phyloP scores from a whole-genome alignment of 495 filamentous ascomycete genomes.

The Talaromyces thailandensis region DNA sequence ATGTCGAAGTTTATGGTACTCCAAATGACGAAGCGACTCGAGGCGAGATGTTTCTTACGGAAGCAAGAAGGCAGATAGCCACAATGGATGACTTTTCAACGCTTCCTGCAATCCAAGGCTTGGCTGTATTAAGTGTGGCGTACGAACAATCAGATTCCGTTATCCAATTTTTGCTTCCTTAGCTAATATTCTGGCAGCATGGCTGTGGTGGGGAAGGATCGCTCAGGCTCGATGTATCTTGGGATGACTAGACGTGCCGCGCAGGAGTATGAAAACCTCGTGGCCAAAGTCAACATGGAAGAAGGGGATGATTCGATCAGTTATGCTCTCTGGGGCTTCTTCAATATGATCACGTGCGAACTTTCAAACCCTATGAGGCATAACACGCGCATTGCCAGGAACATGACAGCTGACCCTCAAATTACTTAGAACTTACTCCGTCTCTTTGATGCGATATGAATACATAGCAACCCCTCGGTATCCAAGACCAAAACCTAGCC shows the following conservation, averaged over 20 bases:
- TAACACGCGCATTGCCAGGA: neutral
- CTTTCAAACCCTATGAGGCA: neutral
- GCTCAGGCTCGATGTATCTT: conserved; percentile 10
- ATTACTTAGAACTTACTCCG: neutral
- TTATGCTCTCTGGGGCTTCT: conserved; percentile 3
- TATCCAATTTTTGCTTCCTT: neutral
- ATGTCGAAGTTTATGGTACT: neutral
- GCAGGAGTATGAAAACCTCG: conserved; percentile 5
- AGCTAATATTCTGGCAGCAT: neutral
- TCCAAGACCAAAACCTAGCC: neutral
- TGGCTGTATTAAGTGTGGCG: neutral
- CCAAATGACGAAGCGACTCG: neutral
- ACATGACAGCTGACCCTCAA: neutral
- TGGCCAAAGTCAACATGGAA: neutral
- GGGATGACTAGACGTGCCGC: neutral
- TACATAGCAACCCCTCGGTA: neutral
- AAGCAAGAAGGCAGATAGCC: neutral
- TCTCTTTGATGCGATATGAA: neutral
- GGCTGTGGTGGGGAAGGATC: conserved; percentile 12
- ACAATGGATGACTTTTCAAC: neutral
- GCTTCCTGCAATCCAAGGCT: neutral
- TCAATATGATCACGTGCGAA: conserved; percentile 3
- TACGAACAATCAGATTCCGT: neutral
- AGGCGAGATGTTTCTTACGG: neutral
- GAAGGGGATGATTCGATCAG: neutral